These are phyloP conservation scores for Thielaviopsis punctulata DNA, from an alignment of 2,329 filamentous ascomycete species.

Conservation along the genomic window DNA sequence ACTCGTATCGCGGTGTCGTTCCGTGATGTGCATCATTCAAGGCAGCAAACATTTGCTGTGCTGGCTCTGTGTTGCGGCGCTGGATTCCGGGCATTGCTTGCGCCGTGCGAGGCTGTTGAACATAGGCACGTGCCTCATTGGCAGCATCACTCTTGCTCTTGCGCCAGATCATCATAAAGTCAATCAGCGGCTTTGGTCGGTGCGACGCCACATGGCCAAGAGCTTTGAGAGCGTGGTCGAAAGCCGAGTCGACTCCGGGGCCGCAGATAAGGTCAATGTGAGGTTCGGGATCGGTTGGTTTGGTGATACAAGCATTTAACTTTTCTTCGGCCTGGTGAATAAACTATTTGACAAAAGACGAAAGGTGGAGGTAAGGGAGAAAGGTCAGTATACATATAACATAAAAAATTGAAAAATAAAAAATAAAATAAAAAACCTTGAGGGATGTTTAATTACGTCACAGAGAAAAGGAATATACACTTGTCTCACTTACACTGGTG, in stretches of 20 bases:
- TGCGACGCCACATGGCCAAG: conserved; percentile 87
- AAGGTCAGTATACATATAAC: background rate
- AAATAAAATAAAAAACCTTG: no score
- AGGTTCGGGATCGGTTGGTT: conserved; percentile 63
- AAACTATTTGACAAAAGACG: conserved; percentile 35
- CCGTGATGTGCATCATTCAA: conserved; percentile 29
- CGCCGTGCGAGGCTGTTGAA: conserved; percentile 33
- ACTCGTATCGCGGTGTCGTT: conserved; percentile 26
- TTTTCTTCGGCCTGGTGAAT: conserved; percentile 95
- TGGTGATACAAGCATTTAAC: conserved; percentile 71
- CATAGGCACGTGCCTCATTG: conserved; percentile 43
- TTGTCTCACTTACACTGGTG: conserved; percentile 49
- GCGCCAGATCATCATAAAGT: conserved; percentile 95
- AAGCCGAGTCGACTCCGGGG: conserved; percentile 67
- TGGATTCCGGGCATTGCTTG: conserved; percentile 33
- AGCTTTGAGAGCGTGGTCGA: conserved; percentile 86
- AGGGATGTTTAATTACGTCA: background rate
- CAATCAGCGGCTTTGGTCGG: conserved; percentile 87
- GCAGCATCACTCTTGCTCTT: conserved; percentile 90
- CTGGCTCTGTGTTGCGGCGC: conserved; percentile 59
- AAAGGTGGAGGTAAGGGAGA: background rate
- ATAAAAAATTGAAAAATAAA: no score
- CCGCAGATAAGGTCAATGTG: conserved; percentile 83
- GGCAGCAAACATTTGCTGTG: conserved; percentile 20
- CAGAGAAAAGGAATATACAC: background rate